phyloP scores from a whole-genome alignment of 2,329 filamentous ascomycete genomes.

The Claviceps arundinis region DNA sequence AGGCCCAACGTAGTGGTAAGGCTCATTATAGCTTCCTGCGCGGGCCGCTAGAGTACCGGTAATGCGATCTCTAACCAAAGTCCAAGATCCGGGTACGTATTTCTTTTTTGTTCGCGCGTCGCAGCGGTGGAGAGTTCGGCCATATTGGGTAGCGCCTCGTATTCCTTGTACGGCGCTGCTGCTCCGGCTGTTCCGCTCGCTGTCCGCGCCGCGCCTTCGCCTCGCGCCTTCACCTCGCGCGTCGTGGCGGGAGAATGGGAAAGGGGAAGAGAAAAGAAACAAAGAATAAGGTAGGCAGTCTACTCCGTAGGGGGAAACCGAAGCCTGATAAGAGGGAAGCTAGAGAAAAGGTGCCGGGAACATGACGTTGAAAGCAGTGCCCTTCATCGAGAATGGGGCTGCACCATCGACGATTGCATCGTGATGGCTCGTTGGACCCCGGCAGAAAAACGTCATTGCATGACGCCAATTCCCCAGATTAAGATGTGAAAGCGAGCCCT shows the following conservation, averaged over 20 bases:
- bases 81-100: not conserved
- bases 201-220: no score
- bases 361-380: conserved; percentile 1
- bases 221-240: no score
- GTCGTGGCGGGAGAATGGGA: not conserved
- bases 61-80: conserved; percentile 1
- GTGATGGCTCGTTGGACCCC: conserved; percentile 2
- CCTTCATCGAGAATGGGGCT: conserved; percentile 2
- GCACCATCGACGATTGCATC: conserved; percentile 9
- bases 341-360: not conserved
- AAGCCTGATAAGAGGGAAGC: not conserved
- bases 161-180: conserved; percentile 4
- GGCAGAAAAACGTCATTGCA: conserved; percentile 5
- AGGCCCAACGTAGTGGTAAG: no score
- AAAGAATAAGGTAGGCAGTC: not conserved
- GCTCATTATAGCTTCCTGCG: no score
- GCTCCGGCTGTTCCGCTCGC: conserved; percentile 5
- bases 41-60: no score
- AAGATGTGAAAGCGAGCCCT: not conserved
- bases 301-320: not conserved
- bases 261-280: not conserved
- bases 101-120: not conserved
- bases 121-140: not conserved
- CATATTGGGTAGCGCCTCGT: not conserved
- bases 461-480: conserved; percentile 1